phyloP scores from a whole-genome alignment of 2,329 filamentous ascomycete genomes.

The Hyphodiscus sp. region DNA sequence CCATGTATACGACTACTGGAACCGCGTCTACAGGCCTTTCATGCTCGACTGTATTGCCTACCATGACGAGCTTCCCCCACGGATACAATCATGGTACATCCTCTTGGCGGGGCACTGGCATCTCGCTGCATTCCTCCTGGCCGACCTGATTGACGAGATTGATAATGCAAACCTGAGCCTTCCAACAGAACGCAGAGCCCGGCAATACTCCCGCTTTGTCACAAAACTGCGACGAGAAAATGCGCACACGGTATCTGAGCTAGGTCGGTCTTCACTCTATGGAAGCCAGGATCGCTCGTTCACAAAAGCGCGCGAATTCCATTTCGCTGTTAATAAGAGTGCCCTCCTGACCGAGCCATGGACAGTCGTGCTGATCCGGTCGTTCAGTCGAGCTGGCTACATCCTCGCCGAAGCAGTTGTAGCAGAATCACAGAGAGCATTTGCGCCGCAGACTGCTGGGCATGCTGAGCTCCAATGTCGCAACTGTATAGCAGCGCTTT shows the following conservation, averaged over 20 bases:
- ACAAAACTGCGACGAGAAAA: conserved; percentile 37
- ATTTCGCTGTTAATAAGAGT: conserved; percentile 47
- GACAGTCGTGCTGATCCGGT: conserved; percentile 48
- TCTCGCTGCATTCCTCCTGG: conserved; percentile 47
- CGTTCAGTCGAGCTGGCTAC: conserved; percentile 30
- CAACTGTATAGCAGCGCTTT: neutral
- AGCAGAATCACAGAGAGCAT: neutral
- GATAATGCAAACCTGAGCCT: conserved; percentile 31
- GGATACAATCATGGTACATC: conserved; percentile 54
- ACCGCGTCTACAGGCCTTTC: conserved; percentile 43
- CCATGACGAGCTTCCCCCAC: conserved; percentile 43
- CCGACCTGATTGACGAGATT: conserved; percentile 45
- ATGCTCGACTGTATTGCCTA: conserved; percentile 44
- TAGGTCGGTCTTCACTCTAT: conserved; percentile 38
- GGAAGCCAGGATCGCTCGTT: conserved; percentile 27
- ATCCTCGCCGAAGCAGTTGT: neutral
- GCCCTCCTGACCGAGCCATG: conserved; percentile 55
- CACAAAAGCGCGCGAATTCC: conserved; percentile 37
- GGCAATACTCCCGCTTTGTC: conserved; percentile 31
- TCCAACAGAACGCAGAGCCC: conserved; percentile 24
- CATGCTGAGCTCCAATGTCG: neutral
- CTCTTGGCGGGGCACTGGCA: conserved; percentile 53
- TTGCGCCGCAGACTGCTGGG: neutral
- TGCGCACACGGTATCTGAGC: conserved; percentile 40
- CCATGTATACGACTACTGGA: conserved; percentile 49